Evolutionary conservation across 495 filamentous ascomycete genomes (phyloP), one percentile per base, ranked within the genome.

Genomic region (Penicillium egyptiacum): DNA sequence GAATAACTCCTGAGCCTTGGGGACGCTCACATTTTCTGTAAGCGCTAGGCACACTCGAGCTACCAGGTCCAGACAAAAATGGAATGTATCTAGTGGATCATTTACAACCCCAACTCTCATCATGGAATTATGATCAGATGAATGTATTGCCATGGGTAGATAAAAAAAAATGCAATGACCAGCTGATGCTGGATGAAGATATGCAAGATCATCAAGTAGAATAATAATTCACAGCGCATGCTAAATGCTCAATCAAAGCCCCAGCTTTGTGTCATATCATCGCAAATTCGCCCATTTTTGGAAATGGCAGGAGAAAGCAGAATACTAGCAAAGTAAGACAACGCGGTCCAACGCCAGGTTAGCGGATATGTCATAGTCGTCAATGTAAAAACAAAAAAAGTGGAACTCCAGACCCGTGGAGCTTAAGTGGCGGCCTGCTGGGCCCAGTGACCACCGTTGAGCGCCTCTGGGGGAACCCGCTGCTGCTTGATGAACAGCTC

Each of bases 401-500:
- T 41, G 43, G 47, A 25, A 45, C 57, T 60, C 58, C 54, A 46
- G 53, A 45, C 54, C 41, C 51, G 55, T 65, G 69, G 61, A 70
- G 72, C 62, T 67, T 56, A 73, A 63, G 60, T 71, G 60, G 71
- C 66, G 55, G 57, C 48, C 61, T 75, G 73, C 56, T 79, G 74
- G 31, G 75, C 76, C 70, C 76, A 75, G 70, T 80, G 72, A 50
- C 72, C 76, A 22, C 79, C 78, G 16, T 72, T 70, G 30, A 81
- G 70, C 23, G 79, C 79, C 69, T 89, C 88, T 1, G 85, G 80
- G 2, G 91, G 90, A 57, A 96, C 87, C 26, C 89, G 86, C 45
- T 91, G 90, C 58, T 91, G 89, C 54, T 84, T 86, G 50, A 90
- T 85, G 85, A 92, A 96, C 35, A 96, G 77, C 64, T 96, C 91